Base-by-base conservation (phyloP, 2,329 filamentous ascomycete species). In the Sporothrix luriei region DNA sequence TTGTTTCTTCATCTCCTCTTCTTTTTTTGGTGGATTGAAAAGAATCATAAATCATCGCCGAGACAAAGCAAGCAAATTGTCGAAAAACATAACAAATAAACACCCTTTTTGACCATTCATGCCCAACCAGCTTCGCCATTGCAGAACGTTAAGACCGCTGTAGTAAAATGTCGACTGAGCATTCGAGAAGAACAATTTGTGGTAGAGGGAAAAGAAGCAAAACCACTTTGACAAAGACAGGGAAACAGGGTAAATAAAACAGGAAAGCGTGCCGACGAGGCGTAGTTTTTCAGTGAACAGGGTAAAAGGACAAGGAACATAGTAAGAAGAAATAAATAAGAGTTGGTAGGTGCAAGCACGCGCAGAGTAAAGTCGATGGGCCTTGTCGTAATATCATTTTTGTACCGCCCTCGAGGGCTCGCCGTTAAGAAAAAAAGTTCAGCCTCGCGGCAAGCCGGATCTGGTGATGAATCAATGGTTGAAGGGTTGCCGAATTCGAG, bases 381-480 rank as follows among this genome's bases (percentile, higher is more conserved):
- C 49, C 66, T 69, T 71, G 76, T 80, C 79, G 76, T 80, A 75
- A 79, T 75, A 76, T 80, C 80, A 76, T 82, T 78, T 73, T 79
- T 59, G 76, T 80, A 77, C 77, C 76, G 75, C 77, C 71, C 62
- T 52, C 70, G 79, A 78, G 80, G 75, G 78, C 80, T 79, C 79
- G 80, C 80, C 79, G 79, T 48, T 81, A 80, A 80, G 79, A 80
- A 79, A 62, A 68, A 69, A 68, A 72, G 38, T 71, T 80, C 78
- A 85, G 86, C 85, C 85, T 88, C 82, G 85, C 84, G 85, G 85
- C 85, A 85, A 84, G 82, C 83, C 82, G 86, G 82, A 86, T 88
- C 85, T 88, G 84, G 80, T 80, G 79, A 79, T 77, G 75, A 78
- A 80, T 82, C 79, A 77, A 78, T 74, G 79, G 77, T 79, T 54